Conservation (phyloP, 2,329 filamentous ascomycete genomes). For the Zasmidium citrigriseum region DNA sequence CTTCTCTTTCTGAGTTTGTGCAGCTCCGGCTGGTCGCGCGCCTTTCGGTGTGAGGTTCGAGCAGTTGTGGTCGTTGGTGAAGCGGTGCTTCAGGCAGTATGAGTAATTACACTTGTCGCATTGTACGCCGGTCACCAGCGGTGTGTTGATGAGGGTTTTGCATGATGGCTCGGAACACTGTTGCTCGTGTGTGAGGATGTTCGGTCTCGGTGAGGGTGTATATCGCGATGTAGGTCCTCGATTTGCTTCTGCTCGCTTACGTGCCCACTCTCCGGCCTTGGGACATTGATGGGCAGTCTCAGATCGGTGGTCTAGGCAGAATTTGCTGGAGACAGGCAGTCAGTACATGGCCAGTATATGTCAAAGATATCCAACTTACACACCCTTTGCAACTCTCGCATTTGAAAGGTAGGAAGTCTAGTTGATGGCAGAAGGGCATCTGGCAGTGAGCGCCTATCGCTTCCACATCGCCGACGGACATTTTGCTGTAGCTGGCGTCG, state of each 20-base stretch:
- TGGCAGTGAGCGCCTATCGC: constrained; percentile 91
- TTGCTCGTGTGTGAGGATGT: constrained; percentile 63
- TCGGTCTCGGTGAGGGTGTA: constrained; percentile 49
- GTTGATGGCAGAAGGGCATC: constrained; percentile 85
- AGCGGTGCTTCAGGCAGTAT: constrained; percentile 77
- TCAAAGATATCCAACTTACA: constrained; percentile 12
- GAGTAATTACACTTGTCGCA: constrained; percentile 70
- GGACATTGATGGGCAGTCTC: constrained; percentile 76
- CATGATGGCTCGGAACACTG: constrained; percentile 68
- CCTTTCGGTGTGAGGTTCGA: constrained; percentile 66
- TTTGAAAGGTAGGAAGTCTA: constrained; percentile 93
- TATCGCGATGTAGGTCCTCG: constrained; percentile 25
- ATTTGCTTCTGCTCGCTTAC: constrained; percentile 43
- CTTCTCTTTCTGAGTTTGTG: constrained; percentile 59
- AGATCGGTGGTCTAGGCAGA: constrained; percentile 89
- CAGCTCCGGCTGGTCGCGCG: constrained; percentile 44
- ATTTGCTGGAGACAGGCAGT: constrained; percentile 42
- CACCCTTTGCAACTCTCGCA: constrained; percentile 80
- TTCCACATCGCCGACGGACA: constrained; percentile 76
- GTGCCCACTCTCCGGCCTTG: constrained; percentile 63
- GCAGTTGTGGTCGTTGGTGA: constrained; percentile 83
- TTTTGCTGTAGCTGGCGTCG: constrained; percentile 62
- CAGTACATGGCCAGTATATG: background rate
- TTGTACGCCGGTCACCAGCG: constrained; percentile 67
- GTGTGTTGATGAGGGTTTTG: constrained; percentile 71